Conservation (phyloP, 306 rosid genomes). For the Neltuma alba region DNA sequence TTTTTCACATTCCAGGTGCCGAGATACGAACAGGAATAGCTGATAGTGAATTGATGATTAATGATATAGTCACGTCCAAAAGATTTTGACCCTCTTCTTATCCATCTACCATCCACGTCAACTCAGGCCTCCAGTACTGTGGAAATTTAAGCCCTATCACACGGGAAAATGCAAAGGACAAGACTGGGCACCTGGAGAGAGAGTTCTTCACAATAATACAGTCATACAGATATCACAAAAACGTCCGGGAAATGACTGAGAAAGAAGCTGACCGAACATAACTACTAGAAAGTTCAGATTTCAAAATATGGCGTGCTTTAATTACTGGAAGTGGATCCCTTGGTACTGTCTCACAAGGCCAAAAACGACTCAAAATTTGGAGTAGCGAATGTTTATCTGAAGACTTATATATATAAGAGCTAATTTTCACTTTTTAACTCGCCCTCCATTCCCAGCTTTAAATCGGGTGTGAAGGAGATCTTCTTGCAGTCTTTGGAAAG, state of each 20-base stretch:
- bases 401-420: not conserved
- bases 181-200: too few species aligned
- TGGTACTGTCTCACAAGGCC: not conserved
- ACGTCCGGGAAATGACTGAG: not conserved
- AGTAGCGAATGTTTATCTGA: too few species aligned
- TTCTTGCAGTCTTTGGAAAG: constrained; percentile 47
- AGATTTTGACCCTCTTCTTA: too few species aligned
- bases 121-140: too few species aligned
- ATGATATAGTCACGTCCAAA: not conserved
- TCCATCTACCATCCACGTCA: too few species aligned
- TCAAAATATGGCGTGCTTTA: not conserved
- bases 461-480: constrained; percentile 26
- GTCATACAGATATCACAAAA: too few species aligned
- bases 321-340: not conserved
- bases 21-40: not conserved
- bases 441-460: constrained; percentile 15
- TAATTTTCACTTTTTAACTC: not conserved
- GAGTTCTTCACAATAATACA: too few species aligned
- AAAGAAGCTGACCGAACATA: not conserved
- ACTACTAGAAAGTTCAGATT: not conserved
- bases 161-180: too few species aligned
- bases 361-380: not conserved
- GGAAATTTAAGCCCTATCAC: too few species aligned
- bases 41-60: too few species aligned
- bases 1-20: too few species aligned